Evolutionary conservation across 345 rosid genomes (phyloP).

Genomic region (Moringa oleifera): DNA sequence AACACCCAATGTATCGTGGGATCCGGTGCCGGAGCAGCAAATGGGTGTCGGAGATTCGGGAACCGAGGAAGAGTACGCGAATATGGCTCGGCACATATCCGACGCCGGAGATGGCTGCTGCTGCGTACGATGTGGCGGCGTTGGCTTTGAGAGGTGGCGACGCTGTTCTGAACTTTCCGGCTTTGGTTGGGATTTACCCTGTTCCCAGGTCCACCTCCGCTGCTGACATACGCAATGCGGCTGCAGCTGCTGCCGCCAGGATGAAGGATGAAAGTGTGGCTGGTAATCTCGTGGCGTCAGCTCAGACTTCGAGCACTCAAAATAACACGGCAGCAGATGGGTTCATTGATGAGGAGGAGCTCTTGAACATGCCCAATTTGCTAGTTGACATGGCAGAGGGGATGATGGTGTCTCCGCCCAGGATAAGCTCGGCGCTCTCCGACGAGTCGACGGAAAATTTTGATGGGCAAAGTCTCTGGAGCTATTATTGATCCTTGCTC

Average conservation of each 20-base stretch:
- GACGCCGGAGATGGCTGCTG: conserved; percentile 81
- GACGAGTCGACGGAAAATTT: conserved; percentile 61
- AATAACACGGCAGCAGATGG: conserved; percentile 8
- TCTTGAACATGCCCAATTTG: conserved; percentile 74
- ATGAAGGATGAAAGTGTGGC: conserved; percentile 19
- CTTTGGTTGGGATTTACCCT: conserved; percentile 39
- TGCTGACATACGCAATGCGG: conserved; percentile 61
- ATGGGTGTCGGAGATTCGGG: conserved; percentile 95
- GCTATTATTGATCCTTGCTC: conserved; percentile 19
- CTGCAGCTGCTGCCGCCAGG: conserved; percentile 45
- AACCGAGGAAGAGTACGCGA: conserved; percentile 76
- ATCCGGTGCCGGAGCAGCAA: conserved; percentile 73
- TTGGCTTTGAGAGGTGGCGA: conserved; percentile 67
- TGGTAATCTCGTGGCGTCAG: not conserved
- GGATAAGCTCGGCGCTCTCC: conserved; percentile 44
- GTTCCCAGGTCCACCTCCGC: conserved; percentile 58
- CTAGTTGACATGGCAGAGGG: conserved; percentile 93
- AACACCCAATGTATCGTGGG: conserved; percentile 54
- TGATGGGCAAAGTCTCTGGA: conserved; percentile 66
- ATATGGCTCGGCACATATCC: conserved; percentile 94
- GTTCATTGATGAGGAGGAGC: conserved; percentile 69
- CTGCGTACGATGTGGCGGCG: conserved; percentile 87
- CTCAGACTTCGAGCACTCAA: not conserved
- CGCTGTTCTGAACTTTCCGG: conserved; percentile 70
- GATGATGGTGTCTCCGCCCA: conserved; percentile 79